Conservation (phyloP, 805 yeast genomes). For the Phaffomyces thermotolerans region DNA sequence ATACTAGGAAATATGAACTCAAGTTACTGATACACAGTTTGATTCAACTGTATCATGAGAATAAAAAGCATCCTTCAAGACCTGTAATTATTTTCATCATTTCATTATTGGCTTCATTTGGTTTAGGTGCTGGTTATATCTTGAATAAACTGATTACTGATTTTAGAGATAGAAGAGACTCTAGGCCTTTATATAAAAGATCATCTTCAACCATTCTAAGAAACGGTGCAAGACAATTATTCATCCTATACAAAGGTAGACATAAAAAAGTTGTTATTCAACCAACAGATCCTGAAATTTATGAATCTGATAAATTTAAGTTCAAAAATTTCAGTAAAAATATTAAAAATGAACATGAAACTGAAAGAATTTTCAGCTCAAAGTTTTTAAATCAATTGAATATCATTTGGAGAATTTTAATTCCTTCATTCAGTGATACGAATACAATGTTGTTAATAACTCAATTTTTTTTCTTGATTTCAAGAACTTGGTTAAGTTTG, state of each 20-base stretch:
- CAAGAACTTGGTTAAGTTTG: conserved; percentile 82
- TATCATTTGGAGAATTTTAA: conserved; percentile 72
- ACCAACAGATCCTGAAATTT: conserved; percentile 24
- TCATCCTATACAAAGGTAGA: conserved; percentile 23
- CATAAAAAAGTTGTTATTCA: conserved; percentile 22
- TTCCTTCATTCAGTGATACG: conserved; percentile 66
- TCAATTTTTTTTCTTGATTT: conserved; percentile 66
- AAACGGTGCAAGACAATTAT: conserved; percentile 25
- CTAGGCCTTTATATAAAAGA: conserved; percentile 23
- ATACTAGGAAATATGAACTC: conserved; percentile 16
- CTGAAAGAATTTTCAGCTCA: conserved; percentile 38
- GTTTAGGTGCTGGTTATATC: conserved; percentile 15
- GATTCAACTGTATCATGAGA: conserved; percentile 21
- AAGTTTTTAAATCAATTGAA: conserved; percentile 64
- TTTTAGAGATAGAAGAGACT: conserved; percentile 22
- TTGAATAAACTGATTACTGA: conserved; percentile 22
- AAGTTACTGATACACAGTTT: conserved; percentile 16
- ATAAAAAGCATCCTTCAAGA: conserved; percentile 21
- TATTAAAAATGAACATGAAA: conserved; percentile 16
- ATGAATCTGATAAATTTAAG: conserved; percentile 22
- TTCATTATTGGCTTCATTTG: conserved; percentile 19
- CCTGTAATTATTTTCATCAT: conserved; percentile 23
- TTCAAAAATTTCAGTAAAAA: conserved; percentile 23
- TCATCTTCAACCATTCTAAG: conserved; percentile 23
- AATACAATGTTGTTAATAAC: conserved; percentile 58